Conservation (phyloP, 768 basidiomycete genomes). For the Amanita rubescens region DNA sequence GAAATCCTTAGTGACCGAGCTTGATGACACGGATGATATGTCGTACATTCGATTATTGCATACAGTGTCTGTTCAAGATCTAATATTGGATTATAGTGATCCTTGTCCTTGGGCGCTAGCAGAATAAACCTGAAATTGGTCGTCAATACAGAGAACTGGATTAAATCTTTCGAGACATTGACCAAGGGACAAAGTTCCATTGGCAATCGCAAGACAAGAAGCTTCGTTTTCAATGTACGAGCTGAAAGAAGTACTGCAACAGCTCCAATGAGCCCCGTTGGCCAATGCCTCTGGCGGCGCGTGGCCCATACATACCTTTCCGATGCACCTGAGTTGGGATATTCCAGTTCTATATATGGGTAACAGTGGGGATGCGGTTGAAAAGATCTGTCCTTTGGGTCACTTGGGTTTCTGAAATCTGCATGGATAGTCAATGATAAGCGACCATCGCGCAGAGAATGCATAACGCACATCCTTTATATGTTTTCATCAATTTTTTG, state of each 20-base stretch:
- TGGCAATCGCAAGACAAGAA: background rate
- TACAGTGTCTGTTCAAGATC: constrained; percentile 66
- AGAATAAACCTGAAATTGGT: constrained; percentile 53
- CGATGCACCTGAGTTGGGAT: constrained; percentile 61
- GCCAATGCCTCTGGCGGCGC: constrained; percentile 5
- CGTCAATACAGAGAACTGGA: background rate
- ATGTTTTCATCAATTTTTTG: constrained; percentile 51
- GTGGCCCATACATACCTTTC: constrained; percentile 46
- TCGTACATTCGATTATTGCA: constrained; percentile 64
- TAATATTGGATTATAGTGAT: constrained; percentile 82
- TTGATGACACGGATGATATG: background rate
- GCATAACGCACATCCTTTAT: constrained; percentile 54
- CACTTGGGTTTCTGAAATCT: constrained; percentile 68
- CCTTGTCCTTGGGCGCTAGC: constrained; percentile 74
- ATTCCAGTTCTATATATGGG: constrained; percentile 70
- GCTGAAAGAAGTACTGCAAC: constrained; percentile 4
- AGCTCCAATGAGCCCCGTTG: constrained; percentile 7
- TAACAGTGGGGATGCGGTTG: constrained; percentile 52
- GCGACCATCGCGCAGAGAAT: background rate
- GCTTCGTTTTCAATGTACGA: background rate
- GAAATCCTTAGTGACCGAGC: constrained; percentile 9
- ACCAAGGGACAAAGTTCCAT: constrained; percentile 5
- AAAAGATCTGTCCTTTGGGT: constrained; percentile 57
- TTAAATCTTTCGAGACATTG: constrained; percentile 9
- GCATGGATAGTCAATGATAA: constrained; percentile 14